A percentile compares a stretch with the other conserved stretches of the same genome.
phyloP scores from a whole-genome alignment of 768 basidiomycete species.

The Tulasnella sp. region DNA sequence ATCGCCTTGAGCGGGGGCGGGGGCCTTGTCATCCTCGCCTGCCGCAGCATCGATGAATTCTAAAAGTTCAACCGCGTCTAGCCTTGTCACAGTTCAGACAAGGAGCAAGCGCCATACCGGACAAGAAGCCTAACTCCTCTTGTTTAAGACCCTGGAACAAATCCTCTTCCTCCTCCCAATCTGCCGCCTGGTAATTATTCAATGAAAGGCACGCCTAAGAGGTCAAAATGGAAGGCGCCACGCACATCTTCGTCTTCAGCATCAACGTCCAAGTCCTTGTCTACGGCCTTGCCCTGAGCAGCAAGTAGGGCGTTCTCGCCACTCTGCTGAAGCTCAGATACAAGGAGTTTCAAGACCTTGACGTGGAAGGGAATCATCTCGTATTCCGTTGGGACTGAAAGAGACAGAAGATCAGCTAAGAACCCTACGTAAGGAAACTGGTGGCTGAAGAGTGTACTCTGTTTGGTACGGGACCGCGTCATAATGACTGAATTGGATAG shows the following conservation, averaged over 20 bases:
- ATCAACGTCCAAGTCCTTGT: slow-evolving; percentile 11
- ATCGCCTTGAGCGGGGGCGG: slow-evolving; percentile 60
- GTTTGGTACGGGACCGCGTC: slow-evolving; percentile 88
- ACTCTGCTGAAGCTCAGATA: slow-evolving; percentile 77
- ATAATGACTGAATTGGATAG: slow-evolving; percentile 68
- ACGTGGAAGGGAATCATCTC: slow-evolving; percentile 82
- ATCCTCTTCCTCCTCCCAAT: slow-evolving; percentile 90
- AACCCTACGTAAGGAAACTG: not conserved
- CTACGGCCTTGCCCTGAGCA: slow-evolving; percentile 47
- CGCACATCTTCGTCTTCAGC: slow-evolving; percentile 56
- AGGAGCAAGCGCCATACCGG: slow-evolving; percentile 40
- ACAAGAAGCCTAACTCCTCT: slow-evolving; percentile 80
- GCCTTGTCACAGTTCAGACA: not conserved
- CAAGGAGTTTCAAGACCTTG: slow-evolving; percentile 85
- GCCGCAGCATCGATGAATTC: slow-evolving; percentile 47
- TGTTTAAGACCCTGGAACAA: slow-evolving; percentile 56
- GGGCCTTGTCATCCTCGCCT: slow-evolving; percentile 73
- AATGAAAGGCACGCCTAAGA: not conserved
- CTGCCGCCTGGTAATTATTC: slow-evolving; percentile 58
- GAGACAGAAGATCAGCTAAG: not conserved
- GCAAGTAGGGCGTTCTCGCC: slow-evolving; percentile 68
- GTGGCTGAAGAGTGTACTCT: slow-evolving; percentile 51
- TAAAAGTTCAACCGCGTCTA: slow-evolving; percentile 4
- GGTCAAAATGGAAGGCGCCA: not conserved
- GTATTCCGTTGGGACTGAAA: slow-evolving; percentile 78